Conservation (phyloP, 108 stramenopile species). For the Phaeodactylum tricornutum region DNA sequence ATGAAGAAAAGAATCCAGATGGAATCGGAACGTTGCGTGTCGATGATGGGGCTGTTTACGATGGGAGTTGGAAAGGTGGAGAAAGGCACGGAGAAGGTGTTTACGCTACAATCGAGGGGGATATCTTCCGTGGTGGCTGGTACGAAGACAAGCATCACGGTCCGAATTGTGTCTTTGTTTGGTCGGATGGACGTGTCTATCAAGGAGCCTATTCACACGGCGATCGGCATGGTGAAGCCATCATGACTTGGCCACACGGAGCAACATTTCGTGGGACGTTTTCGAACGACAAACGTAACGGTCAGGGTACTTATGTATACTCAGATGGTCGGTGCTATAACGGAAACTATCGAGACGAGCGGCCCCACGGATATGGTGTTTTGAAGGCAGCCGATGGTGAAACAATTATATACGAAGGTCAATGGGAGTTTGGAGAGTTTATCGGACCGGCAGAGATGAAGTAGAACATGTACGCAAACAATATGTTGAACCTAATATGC, state of each 20-base stretch:
- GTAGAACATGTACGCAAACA: too few species aligned
- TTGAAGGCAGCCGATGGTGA: conserved; percentile 16
- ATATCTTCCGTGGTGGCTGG: conserved; percentile 26
- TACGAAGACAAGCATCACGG: conserved; percentile 23
- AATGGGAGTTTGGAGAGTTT: conserved; percentile 37
- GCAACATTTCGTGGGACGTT: conserved; percentile 32
- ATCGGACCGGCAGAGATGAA: too few species aligned
- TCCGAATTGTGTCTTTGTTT: conserved; percentile 19
- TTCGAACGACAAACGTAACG: conserved; percentile 22
- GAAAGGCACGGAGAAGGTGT: conserved; percentile 26
- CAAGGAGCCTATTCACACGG: conserved; percentile 24
- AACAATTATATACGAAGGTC: conserved; percentile 18
- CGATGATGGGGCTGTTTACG: conserved; percentile 30
- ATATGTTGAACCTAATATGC: too few species aligned
- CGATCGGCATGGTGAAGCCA: conserved; percentile 21
- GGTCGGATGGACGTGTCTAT: conserved; percentile 33
- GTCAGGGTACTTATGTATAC: conserved; percentile 23
- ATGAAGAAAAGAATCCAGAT: conserved; percentile 22
- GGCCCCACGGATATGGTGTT: conserved; percentile 21
- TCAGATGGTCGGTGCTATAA: conserved; percentile 31
- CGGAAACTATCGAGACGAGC: conserved; percentile 32
- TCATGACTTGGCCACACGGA: conserved; percentile 28
- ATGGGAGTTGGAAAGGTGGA: conserved; percentile 29
- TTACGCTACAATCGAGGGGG: conserved; percentile 28
- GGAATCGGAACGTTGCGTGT: conserved; percentile 30